A percentile compares a stretch with the other conserved stretches of the same genome.
Conservation (phyloP, 495 filamentous ascomycete species). For the Podospora pseudoanserina region DNA sequence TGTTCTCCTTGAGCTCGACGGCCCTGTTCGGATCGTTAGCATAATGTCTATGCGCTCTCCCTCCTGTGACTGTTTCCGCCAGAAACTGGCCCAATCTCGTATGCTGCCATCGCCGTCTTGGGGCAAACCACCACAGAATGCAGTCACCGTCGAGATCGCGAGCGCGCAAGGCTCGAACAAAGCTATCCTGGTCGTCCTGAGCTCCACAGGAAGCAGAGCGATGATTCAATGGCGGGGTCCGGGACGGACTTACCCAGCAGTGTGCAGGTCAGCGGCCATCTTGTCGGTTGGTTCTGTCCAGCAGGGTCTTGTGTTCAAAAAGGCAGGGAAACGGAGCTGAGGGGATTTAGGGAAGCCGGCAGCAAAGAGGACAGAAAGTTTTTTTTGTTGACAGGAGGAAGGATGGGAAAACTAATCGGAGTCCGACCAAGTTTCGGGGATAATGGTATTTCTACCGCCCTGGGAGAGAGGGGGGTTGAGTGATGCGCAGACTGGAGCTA, state of each 20-base stretch:
- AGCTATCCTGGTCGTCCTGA: slow-evolving; percentile 17
- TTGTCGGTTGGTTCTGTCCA: slow-evolving; percentile 27
- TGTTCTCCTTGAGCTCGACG: slow-evolving; percentile 97
- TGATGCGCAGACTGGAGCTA: slow-evolving; percentile 33
- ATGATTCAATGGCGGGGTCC: slow-evolving; percentile 36
- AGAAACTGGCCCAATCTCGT: not conserved
- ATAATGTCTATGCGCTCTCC: not conserved
- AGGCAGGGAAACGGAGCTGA: not conserved
- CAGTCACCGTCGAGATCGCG: not conserved
- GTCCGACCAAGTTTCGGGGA: slow-evolving; percentile 31
- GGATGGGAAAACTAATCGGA: slow-evolving; percentile 27
- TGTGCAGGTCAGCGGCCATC: slow-evolving; percentile 40
- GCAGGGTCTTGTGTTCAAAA: not conserved
- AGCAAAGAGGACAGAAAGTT: slow-evolving; percentile 6
- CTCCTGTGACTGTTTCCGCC: not conserved
- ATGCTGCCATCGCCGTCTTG: not conserved
- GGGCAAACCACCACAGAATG: not conserved
- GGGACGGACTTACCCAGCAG: slow-evolving; percentile 39
- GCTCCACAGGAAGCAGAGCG: slow-evolving; percentile 21
- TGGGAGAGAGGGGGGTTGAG: slow-evolving; percentile 18
- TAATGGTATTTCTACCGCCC: slow-evolving; percentile 36
- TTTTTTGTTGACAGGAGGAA: slow-evolving; percentile 17
- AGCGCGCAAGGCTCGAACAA: slow-evolving; percentile 8
- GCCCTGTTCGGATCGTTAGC: slow-evolving; percentile 29
- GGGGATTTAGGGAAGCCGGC: slow-evolving; percentile 9